A percentile compares a stretch with the other conserved stretches of the same genome.
Evolutionary conservation across 1,284 basidiomycete genomes (phyloP).

Genomic region (Puccinia brachypodii): DNA sequence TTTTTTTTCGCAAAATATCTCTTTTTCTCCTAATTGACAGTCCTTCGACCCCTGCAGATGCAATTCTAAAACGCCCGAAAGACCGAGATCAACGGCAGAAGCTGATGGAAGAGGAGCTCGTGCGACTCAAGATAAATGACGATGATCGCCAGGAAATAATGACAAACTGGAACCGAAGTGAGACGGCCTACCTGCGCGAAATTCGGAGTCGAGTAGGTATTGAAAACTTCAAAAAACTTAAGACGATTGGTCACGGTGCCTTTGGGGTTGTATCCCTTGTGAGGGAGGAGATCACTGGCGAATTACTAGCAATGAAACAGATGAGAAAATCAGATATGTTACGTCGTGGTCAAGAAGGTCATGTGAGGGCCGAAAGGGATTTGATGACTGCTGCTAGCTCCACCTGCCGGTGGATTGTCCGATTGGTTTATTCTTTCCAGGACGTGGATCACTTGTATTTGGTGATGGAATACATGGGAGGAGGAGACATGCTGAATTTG

Average conservation of each 20-base stretch:
- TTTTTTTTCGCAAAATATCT: background rate
- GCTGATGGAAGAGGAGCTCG: conserved; percentile 84
- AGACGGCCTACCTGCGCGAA: conserved; percentile 84
- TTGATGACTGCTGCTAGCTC: conserved; percentile 70
- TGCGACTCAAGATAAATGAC: conserved; percentile 69
- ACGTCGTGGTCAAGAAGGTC: conserved; percentile 95
- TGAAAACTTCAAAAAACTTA: conserved; percentile 81
- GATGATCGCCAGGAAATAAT: conserved; percentile 71
- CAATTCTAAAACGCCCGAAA: conserved; percentile 66
- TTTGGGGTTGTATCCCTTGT: conserved; percentile 96
- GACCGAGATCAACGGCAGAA: conserved; percentile 78
- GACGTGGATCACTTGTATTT: conserved; percentile 89
- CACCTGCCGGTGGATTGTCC: conserved; percentile 83
- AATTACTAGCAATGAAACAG: conserved; percentile 95
- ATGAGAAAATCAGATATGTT: conserved; percentile 95
- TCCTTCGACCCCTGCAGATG: conserved; percentile 58
- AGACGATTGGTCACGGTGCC: conserved; percentile 94
- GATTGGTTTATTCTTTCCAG: conserved; percentile 82
- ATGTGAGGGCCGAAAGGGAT: conserved; percentile 86
- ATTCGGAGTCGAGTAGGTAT: conserved; percentile 76
- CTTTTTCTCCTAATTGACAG: background rate
- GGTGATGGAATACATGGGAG: conserved; percentile 71
- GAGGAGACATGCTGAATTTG: conserved; percentile 90
- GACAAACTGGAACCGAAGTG: conserved; percentile 76
- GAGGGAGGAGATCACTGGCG: conserved; percentile 72